A percentile compares a stretch with the other conserved stretches of the same genome.
These are phyloP conservation scores for Nyctanthes arbortristis DNA, from an alignment of 257 asterid genomes.

Conservation along the genomic window DNA sequence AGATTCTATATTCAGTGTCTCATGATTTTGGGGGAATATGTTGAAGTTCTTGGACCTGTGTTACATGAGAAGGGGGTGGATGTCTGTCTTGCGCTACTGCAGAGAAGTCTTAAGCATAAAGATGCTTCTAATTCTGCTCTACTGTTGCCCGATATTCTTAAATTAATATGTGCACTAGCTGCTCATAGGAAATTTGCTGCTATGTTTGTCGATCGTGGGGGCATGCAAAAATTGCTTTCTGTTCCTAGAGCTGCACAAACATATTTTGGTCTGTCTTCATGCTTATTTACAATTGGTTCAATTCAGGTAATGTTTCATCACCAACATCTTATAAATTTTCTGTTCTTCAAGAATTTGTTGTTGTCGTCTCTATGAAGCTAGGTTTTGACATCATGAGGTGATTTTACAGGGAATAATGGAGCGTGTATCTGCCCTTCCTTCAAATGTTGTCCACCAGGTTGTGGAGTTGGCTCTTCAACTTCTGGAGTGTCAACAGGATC, in stretches of 20 bases:
- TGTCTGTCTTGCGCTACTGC: constrained; percentile 84
- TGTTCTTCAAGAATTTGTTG: too few species aligned
- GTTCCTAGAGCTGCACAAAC: constrained; percentile 73
- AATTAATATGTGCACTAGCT: constrained; percentile 86
- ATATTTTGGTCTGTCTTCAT: constrained; percentile 81
- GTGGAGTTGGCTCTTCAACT: constrained; percentile 93
- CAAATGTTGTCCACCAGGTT: constrained; percentile 71
- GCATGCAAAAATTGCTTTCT: constrained; percentile 83
- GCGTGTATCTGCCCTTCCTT: constrained; percentile 95
- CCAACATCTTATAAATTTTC: neutral
- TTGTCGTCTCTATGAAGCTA: constrained; percentile 6
- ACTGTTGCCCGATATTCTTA: constrained; percentile 82
- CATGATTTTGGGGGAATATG: constrained; percentile 86
- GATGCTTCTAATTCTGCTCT: constrained; percentile 49
- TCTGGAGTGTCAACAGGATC: constrained; percentile 80
- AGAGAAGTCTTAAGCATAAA: constrained; percentile 61
- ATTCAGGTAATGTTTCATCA: constrained; percentile 78
- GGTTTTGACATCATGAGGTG: constrained; percentile 15
- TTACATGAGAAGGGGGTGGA: constrained; percentile 98
- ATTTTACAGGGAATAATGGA: constrained; percentile 90
- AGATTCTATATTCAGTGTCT: constrained; percentile 95
- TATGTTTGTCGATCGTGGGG: constrained; percentile 89
- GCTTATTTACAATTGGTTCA: constrained; percentile 89
- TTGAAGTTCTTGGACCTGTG: constrained; percentile 98
- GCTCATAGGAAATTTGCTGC: constrained; percentile 97